Evolutionary conservation across 345 rosid genomes (phyloP).

Genomic region (Rhodamnia argentea): DNA sequence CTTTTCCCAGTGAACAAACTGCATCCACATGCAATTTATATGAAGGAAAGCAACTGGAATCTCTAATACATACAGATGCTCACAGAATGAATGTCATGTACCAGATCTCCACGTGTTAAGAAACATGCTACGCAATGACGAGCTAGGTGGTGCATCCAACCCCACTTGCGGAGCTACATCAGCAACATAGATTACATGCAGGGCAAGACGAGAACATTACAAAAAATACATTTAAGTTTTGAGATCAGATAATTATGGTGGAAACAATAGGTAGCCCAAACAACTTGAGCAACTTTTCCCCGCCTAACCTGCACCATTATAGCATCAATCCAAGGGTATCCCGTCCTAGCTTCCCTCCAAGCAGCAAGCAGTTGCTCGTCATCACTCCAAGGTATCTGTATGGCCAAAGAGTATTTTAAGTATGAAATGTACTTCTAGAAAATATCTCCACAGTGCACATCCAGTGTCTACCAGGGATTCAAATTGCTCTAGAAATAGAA

Average conservation of each 20-base stretch:
- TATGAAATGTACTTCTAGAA: neutral
- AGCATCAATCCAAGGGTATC: slow-evolving; percentile 99
- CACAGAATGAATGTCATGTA: slow-evolving; percentile 12
- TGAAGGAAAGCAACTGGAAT: slow-evolving; percentile 2
- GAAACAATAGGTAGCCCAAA: neutral
- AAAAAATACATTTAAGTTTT: neutral
- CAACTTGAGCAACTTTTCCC: neutral
- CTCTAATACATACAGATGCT: neutral
- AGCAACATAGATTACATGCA: neutral
- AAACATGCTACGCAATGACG: slow-evolving; percentile 93
- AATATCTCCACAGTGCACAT: neutral
- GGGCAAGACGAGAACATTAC: neutral
- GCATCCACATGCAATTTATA: slow-evolving; percentile 18
- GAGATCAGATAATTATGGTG: neutral
- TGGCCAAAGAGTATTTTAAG: neutral
- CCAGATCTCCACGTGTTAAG: slow-evolving; percentile 93
- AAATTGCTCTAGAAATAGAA: neutral
- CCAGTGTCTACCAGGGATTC: neutral
- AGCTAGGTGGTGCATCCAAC: slow-evolving; percentile 98
- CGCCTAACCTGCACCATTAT: slow-evolving; percentile 79
- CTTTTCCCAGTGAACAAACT: slow-evolving; percentile 98
- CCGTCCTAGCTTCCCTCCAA: slow-evolving; percentile 92
- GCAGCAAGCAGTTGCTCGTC: slow-evolving; percentile 60
- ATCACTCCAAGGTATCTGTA: slow-evolving; percentile 89
- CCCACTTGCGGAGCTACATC: slow-evolving; percentile 82